Evolutionary conservation across 2,329 filamentous ascomycete genomes (phyloP), one percentile per base, ranked within the genome.

Genomic region (Myriosclerotinia curreyana): DNA sequence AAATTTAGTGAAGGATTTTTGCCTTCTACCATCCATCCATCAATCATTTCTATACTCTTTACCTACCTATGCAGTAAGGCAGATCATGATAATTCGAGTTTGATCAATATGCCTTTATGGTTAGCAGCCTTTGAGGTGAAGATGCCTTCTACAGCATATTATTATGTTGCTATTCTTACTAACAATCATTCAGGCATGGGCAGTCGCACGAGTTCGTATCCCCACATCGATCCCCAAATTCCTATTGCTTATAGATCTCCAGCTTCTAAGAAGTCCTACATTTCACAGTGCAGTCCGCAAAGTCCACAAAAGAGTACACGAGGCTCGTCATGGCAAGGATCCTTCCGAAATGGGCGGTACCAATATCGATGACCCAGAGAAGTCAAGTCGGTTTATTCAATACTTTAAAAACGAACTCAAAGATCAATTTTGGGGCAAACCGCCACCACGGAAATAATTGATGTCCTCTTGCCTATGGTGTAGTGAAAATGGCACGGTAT

Each of bases 381-480:
- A 25, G 20, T 60, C 56, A 12, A 66, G 68, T 55, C 66, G 73
- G 66, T 80, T 83, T 60, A 64, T 82, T 14, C 75, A 79, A 56
- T 79, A 83, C 64, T 85, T 83, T 71, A 75, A 77, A 38, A 80
- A 85, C 46, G 83, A 85, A 70, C 69, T 86, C 50, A 81, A 78
- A 68, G 73, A 77, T 8, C 80, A 82, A 66, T 76, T 81, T 48
- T 69, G 72, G 25, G 72, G 74, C 1, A 64, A 60, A 22, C 62
- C 66, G 22, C 73, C 52, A 31, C 34, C 49, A 25, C 28, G 48
- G 64, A 68, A 71, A 71, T 66, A 70, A 66, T 70, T 28, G 22
- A 51, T 56, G 55, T 60, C 4, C 12, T 3, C 8, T 15, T 60
- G 15, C 17, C 8, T 55, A 8, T 9, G 11, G 11, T 25, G 22